Evolutionary conservation across 1,284 basidiomycete genomes (phyloP), one percentile per base, ranked within the genome.

Genomic region (Stygiomarasmius scandens): DNA sequence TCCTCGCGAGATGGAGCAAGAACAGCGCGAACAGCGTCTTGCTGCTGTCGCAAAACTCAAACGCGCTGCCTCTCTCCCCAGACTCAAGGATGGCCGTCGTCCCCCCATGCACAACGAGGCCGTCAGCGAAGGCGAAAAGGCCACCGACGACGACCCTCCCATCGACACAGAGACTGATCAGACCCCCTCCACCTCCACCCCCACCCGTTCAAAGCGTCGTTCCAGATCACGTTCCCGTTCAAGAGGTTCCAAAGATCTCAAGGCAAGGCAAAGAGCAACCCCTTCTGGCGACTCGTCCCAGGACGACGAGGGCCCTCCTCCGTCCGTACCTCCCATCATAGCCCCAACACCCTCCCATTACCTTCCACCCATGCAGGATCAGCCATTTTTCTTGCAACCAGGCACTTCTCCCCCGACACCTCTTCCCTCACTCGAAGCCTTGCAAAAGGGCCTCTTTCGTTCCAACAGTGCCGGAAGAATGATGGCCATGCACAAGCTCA

Each of bases 21-120:
- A 81, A 78, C 83, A 77, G 83, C 87, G 54, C n/a, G 83, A 88
- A 66, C 83, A 89, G 67, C 83, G 93, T 59, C 90, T 92, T 66
- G 84, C 85, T 58, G 90, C 92, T n/a, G 87, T 95, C 59, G 92
- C 92, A 55, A 93, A 88, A 75, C 84, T 96, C 63, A 94, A 92
- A 74, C 86, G 93, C 64, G 93, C 93, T 38, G 92, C 93, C 49
- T 95, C 93, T 20, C 75, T 95, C 25, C 93, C 93, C 36, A 83
- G 93, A 55, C 91, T 91, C 82, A 92, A 93, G 69, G 89, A 93
- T 70, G 93, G 92, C 1, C 77, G 92, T 51, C 80, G 93, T 49
- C 90, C 90, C 1, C 87, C 89, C 47, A 91, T 92, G 89, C 90
- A 90, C 65, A 80, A 83, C 62, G 88, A 91, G 63, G 87, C 84